These are phyloP conservation scores for Echites panduratus DNA, from an alignment of 257 asterid genomes.

Conservation along the genomic window DNA sequence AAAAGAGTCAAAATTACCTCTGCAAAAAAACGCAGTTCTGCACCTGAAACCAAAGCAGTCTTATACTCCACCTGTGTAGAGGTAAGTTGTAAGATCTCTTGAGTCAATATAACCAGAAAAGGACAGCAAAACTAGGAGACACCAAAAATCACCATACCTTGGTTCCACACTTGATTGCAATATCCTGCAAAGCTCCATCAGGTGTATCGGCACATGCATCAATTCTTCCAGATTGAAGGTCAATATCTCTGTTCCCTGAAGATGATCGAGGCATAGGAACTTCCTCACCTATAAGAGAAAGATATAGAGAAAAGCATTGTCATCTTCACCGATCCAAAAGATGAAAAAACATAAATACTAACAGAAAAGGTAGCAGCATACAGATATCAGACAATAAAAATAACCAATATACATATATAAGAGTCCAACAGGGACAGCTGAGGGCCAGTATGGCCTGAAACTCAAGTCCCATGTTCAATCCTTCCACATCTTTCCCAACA, in stretches of 20 bases:
- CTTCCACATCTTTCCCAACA: too few species aligned
- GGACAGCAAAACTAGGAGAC: slow-evolving; percentile 1
- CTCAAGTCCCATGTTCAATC: background rate
- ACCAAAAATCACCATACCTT: slow-evolving; percentile 47
- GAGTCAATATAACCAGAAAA: slow-evolving; percentile 8
- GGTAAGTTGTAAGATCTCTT: slow-evolving; percentile 18
- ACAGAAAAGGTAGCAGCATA: background rate
- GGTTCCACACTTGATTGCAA: slow-evolving; percentile 81
- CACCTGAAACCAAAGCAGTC: slow-evolving; percentile 42
- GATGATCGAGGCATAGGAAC: slow-evolving; percentile 49
- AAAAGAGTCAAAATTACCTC: slow-evolving; percentile 46
- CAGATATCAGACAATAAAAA: background rate
- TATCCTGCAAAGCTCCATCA: slow-evolving; percentile 66
- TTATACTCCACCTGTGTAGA: slow-evolving; percentile 65
- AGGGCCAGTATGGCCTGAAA: background rate
- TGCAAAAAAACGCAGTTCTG: slow-evolving; percentile 52
- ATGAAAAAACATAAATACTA: background rate
- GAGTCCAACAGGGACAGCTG: background rate
- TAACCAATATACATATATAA: background rate
- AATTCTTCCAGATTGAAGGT: slow-evolving; percentile 72
- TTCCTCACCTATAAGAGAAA: slow-evolving; percentile 42
- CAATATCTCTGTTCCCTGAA: slow-evolving; percentile 51
- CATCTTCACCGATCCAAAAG: background rate
- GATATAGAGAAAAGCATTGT: background rate
- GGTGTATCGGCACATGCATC: slow-evolving; percentile 61